Conservation (phyloP, 2,329 filamentous ascomycete species). For the Trichoderma sp. region DNA sequence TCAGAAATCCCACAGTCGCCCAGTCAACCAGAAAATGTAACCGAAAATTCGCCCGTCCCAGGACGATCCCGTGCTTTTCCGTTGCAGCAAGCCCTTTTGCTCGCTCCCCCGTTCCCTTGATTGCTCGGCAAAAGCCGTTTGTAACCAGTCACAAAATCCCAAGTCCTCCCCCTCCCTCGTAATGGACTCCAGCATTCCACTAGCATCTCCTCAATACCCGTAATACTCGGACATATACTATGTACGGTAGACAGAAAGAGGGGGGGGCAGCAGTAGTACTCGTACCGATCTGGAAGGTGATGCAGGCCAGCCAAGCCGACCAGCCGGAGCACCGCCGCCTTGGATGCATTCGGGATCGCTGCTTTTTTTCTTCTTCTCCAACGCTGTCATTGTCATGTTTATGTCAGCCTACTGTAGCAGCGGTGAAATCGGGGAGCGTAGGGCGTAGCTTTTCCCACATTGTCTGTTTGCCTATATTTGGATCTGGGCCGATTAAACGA, state of each 20-base stretch:
- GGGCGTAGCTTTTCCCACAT: background rate
- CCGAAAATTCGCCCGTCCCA: background rate
- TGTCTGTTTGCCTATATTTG: background rate
- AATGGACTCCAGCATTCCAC: background rate
- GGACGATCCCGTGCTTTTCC: background rate
- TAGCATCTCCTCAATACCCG: background rate
- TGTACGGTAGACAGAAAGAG: background rate
- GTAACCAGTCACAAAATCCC: slow-evolving; percentile 7
- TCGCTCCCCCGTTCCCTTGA: background rate
- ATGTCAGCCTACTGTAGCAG: background rate
- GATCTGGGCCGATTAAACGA: background rate
- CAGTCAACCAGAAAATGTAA: background rate
- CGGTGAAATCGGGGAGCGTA: slow-evolving; percentile 1
- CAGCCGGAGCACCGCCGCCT: background rate
- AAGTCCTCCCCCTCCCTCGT: background rate
- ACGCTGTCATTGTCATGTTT: too few species aligned
- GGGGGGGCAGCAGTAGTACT: background rate
- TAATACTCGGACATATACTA: background rate
- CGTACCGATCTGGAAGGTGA: slow-evolving; percentile 10
- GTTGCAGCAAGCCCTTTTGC: background rate
- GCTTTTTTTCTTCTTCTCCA: background rate
- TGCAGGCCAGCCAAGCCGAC: background rate
- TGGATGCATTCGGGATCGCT: background rate
- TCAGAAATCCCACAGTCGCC: background rate
- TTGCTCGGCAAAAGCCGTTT: background rate